Conservation (phyloP, 2,329 filamentous ascomycete species). For the Coniochaeta sp. region DNA sequence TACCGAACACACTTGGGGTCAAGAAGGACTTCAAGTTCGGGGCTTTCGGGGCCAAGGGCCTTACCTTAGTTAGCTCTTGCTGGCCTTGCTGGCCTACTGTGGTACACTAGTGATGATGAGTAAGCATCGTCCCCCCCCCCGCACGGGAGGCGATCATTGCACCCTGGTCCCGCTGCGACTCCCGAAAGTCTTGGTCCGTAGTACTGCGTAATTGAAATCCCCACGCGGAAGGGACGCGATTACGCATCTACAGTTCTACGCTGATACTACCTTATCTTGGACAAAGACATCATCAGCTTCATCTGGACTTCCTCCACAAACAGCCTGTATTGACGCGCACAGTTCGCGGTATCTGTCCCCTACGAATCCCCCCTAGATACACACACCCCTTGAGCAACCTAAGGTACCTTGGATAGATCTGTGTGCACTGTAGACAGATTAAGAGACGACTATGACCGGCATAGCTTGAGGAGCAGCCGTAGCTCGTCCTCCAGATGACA, state of each 20-base stretch:
- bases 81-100: neutral
- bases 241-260: neutral
- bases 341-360: neutral
- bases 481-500: constrained; percentile 1
- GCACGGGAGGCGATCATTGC: neutral
- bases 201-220: too few relatives aligned
- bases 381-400: neutral
- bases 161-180: neutral
- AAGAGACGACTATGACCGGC: neutral
- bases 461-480: neutral
- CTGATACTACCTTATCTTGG: neutral
- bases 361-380: neutral
- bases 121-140: neutral
- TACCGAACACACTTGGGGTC: too few relatives aligned
- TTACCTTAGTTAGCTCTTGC: too few relatives aligned
- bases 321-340: neutral
- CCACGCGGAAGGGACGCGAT: neutral
- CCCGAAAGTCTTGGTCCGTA: too few relatives aligned
- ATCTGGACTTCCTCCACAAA: neutral
- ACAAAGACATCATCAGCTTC: neutral
- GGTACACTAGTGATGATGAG: neutral
- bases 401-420: too few relatives aligned
- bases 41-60: too few relatives aligned
- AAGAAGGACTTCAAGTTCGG: too few relatives aligned
- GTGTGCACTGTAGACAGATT: neutral